Base-by-base conservation (phyloP, 306 rosid genomes). In the Luffa aegyptiaca region DNA sequence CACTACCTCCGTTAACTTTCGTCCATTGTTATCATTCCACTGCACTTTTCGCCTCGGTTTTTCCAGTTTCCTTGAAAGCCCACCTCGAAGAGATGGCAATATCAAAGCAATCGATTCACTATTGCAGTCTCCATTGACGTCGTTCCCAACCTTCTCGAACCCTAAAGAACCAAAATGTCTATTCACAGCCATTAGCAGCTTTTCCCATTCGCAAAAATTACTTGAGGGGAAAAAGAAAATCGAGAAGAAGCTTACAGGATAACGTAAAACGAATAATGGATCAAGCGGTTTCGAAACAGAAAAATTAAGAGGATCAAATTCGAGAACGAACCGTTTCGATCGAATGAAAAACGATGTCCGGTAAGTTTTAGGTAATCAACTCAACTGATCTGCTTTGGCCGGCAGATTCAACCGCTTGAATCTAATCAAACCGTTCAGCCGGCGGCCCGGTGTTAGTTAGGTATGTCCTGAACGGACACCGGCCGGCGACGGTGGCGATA, bases 1-100 rank as follows among this genome's bases (percentile, higher is more conserved):
- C 84, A 94, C 57, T 10, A 94, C 94, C 89, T 94, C 98, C 41
- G 82, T 93, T n/a, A 94, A 96, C 75, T 94, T 86, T 55, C 92
- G 84, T 77, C 98, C 98, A 66, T 88, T 90, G 80, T 71, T 87
- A 79, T 94, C 98, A 21, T 92, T 94, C 98, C 98, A 94, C 88
- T 92, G 96, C 76, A 94, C 98, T 85, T 92, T 94, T 81, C 92
- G 79, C 61, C 84, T 76, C 33, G 87, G 75, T 65, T 86, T 92
- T 55, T 85, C 89, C 10, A 87, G 87, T 57, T 91, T 89, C 65
- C 90, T 83, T 1, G 96, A 90, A 85, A 92, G 84, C 56, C 93
- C 94, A 55, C 93, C 94, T 81, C 80, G 86, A 82, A 88, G 77
- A 33, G 91, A 88, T 53, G 91, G 93, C 88, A 92, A 88, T 79